Evolutionary conservation across 345 rosid species (phyloP), one percentile per base, ranked within the genome.

Genomic region (Citrus trifoliata): DNA sequence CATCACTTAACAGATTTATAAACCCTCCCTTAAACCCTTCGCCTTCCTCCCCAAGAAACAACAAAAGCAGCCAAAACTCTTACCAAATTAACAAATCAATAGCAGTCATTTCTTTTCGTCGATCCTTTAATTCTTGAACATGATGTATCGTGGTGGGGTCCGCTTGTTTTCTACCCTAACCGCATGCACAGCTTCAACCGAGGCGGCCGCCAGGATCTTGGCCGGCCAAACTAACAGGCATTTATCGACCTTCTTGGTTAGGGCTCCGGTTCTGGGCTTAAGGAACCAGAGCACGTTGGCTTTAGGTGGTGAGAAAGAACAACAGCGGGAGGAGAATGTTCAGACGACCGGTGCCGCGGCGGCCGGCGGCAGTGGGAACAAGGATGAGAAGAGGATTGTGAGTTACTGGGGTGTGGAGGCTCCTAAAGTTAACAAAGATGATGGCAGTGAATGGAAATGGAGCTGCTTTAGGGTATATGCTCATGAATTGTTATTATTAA

Each of bases 391-490:
- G 65, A 76, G 35, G 46, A 76, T 87, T 10, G 69, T 30, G 22
- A 88, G 92, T 80, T 88, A 89, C 71, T 89, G 94, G 94, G 92
- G 92, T 25, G 79, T 91, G 66, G 77, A 82, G 60, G 78, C 88
- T 5, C 74, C 72, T 7, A 91, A 85, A 85, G 62, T 84, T 38
- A 81, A 71, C 6, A 91, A 84, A 77, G 90, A 83, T 9, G 94
- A 89, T 28, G 94, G 94, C 6, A 59, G 77, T 16, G 87, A 84
- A n/a, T 91, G 92, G 94, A 89, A 80, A 30, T 91, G 94, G 92
- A 79, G 12, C 51, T 91, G 92, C 78, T 90, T 90, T 76, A 83
- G 86, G 89, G 94, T 89, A 82, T 5, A 75, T 46, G 58, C 8
- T 6, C 22, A 53, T 53, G 6, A 53, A 18, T 53, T n/a, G 1